Percentiles rank a stretch among this genome's conserved stretches.
Conservation (phyloP, 129 eudicot genomes). For the Lactuca saligna region DNA sequence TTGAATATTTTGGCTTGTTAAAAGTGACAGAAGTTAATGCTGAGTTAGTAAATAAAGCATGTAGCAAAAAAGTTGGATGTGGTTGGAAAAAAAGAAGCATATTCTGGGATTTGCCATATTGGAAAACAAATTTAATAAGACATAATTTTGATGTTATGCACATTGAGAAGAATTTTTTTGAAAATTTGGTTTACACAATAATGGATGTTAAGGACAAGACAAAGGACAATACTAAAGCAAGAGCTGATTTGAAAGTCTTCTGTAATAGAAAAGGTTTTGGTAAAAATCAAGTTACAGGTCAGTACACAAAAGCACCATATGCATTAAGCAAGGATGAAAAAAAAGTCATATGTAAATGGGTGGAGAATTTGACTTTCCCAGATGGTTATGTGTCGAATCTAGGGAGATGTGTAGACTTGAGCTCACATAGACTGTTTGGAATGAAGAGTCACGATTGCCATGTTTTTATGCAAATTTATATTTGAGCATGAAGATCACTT, state of each 20-base stretch:
- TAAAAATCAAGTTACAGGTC: too few relatives aligned
- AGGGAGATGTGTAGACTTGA: too few relatives aligned
- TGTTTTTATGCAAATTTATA: conserved; percentile 44
- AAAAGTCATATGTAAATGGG: conserved; percentile 3
- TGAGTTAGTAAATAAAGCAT: too few relatives aligned
- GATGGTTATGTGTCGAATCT: too few relatives aligned
- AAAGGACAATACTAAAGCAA: conserved; percentile 25
- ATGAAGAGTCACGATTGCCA: conserved; percentile 33
- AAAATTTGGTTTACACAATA: too few relatives aligned
- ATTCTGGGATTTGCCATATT: conserved; percentile 23
- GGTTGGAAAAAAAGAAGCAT: too few relatives aligned
- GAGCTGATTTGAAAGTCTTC: background rate
- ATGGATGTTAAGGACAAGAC: background rate
- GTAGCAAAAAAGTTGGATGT: too few relatives aligned
- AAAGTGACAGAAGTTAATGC: conserved; percentile 9
- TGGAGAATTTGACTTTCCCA: background rate
- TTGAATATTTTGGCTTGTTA: background rate
- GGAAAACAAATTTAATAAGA: conserved; percentile 2
- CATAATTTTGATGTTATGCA: conserved; percentile 38
- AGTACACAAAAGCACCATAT: too few relatives aligned
- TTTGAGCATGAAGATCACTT: conserved; percentile 96
- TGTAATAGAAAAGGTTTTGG: background rate
- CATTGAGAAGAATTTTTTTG: conserved; percentile 1
- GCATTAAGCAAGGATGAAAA: background rate
- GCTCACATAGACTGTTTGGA: too few relatives aligned